Percentiles rank a stretch among this genome's conserved stretches.
These are phyloP conservation scores for Pseudopyricularia cyperi DNA, from an alignment of 2,329 filamentous ascomycete species.

Conservation along the genomic window DNA sequence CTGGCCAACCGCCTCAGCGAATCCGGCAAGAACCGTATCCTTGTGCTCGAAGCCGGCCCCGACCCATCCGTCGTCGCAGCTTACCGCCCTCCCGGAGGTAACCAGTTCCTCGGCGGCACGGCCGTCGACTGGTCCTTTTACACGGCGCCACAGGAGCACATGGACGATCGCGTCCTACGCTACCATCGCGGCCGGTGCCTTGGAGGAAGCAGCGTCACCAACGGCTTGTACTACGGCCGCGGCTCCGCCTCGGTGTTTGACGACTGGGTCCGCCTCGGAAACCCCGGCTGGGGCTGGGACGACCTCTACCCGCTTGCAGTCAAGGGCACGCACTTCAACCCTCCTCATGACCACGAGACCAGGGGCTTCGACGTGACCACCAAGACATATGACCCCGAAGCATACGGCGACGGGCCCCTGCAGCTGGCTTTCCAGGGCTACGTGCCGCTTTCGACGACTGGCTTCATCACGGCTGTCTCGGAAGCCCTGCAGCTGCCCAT, in stretches of 20 bases:
- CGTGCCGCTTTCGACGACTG: constrained; percentile 3
- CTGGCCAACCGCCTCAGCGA: constrained; percentile 13
- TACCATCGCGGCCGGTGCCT: constrained; percentile 16
- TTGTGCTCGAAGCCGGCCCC: constrained; percentile 13
- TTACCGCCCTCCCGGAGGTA: constrained; percentile 12
- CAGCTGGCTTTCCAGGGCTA: constrained; percentile 12
- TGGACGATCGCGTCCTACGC: constrained; percentile 16
- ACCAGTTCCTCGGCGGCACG: constrained; percentile 12
- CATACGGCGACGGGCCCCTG: constrained; percentile 13
- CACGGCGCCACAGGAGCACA: constrained; percentile 10
- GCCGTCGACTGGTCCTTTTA: constrained; percentile 13
- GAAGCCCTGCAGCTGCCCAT: constrained; percentile 8
- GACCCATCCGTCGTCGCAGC: constrained; percentile 11
- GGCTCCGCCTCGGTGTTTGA: constrained; percentile 16
- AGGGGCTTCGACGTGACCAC: constrained; percentile 13
- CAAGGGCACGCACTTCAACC: constrained; percentile 13
- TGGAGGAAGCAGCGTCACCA: constrained; percentile 18
- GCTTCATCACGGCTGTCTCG: constrained; percentile 8
- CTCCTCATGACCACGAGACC: constrained; percentile 7
- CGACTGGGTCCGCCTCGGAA: constrained; percentile 17
- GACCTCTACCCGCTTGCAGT: constrained; percentile 11
- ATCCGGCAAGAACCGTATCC: constrained; percentile 11
- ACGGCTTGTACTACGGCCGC: constrained; percentile 18
- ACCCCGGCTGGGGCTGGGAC: constrained; percentile 18
- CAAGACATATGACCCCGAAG: constrained; percentile 13